Evolutionary conservation across 2,329 filamentous ascomycete genomes (phyloP).

Genomic region (Didymosphaeria variabile): DNA sequence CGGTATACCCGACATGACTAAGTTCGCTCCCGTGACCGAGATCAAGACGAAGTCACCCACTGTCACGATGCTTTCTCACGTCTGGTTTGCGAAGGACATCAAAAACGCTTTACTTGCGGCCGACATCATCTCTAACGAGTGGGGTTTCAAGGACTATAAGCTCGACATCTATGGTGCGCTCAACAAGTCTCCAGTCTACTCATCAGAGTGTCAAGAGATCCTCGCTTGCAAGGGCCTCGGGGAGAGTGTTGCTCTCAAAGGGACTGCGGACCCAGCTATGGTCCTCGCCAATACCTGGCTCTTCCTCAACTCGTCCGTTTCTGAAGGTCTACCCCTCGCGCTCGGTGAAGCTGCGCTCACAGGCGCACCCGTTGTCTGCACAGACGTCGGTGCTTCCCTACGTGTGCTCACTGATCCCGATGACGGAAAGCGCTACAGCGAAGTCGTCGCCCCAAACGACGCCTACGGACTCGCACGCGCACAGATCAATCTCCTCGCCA

Average conservation of each 20-base stretch:
- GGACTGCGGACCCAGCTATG: constrained; percentile 63
- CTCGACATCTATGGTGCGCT: constrained; percentile 71
- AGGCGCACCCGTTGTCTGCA: constrained; percentile 65
- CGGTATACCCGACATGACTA: constrained; percentile 71
- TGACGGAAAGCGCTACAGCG: constrained; percentile 61
- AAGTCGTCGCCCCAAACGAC: constrained; percentile 72
- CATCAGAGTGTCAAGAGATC: constrained; percentile 66
- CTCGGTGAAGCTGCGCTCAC: constrained; percentile 67
- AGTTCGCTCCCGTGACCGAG: constrained; percentile 67
- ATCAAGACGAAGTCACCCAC: constrained; percentile 68
- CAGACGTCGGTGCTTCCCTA: constrained; percentile 65
- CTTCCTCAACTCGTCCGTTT: constrained; percentile 65
- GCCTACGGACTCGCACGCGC: constrained; percentile 67
- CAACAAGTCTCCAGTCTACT: constrained; percentile 69
- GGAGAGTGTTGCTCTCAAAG: constrained; percentile 61
- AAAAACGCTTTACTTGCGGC: constrained; percentile 71
- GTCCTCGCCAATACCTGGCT: constrained; percentile 55
- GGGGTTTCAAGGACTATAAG: constrained; percentile 71
- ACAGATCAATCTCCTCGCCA: constrained; percentile 68
- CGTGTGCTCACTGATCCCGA: constrained; percentile 65
- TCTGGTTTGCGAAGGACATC: constrained; percentile 69
- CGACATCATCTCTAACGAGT: constrained; percentile 72
- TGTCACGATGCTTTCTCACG: constrained; percentile 71
- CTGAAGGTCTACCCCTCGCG: constrained; percentile 65
- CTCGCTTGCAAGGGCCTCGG: constrained; percentile 65